Conservation (phyloP, 306 rosid genomes). For the Ormosia semicastrata region DNA sequence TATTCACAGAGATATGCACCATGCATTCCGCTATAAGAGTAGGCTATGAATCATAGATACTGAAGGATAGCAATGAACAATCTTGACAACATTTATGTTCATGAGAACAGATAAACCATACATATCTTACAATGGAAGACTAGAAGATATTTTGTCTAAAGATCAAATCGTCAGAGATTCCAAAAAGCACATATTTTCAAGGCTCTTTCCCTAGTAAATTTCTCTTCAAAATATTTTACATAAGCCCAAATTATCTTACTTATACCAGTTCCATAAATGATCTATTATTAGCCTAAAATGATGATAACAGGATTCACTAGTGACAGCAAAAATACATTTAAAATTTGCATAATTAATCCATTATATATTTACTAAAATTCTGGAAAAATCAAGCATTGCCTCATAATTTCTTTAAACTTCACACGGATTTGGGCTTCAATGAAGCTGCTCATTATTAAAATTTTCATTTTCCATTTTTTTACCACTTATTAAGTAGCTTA, state of each 20-base stretch:
- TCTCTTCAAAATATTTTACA: neutral
- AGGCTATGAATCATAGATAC: constrained; percentile 15
- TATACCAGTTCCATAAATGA: constrained; percentile 14
- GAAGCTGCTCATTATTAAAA: neutral
- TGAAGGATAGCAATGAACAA: constrained; percentile 7
- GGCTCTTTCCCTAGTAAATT: neutral
- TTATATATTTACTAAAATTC: neutral
- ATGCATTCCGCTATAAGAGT: constrained; percentile 22
- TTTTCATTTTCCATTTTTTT: neutral
- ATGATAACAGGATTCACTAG: neutral
- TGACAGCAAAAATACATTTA: neutral
- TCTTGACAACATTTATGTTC: constrained; percentile 3
- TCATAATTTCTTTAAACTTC: neutral
- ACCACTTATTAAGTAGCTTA: constrained; percentile 13
- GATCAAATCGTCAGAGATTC: neutral
- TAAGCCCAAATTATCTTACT: neutral
- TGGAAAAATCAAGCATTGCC: neutral
- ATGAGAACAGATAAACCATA: constrained; percentile 14
- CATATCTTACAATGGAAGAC: constrained; percentile 8
- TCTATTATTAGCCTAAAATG: constrained; percentile 15
- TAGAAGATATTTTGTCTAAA: neutral
- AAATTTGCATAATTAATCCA: neutral
- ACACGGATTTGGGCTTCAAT: neutral
- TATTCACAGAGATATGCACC: constrained; percentile 18
- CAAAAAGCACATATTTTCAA: constrained; percentile 6